A percentile compares a stretch with the other conserved stretches of the same genome.
These are phyloP conservation scores for Russula compacta DNA, from an alignment of 768 basidiomycete genomes.

Conservation along the genomic window DNA sequence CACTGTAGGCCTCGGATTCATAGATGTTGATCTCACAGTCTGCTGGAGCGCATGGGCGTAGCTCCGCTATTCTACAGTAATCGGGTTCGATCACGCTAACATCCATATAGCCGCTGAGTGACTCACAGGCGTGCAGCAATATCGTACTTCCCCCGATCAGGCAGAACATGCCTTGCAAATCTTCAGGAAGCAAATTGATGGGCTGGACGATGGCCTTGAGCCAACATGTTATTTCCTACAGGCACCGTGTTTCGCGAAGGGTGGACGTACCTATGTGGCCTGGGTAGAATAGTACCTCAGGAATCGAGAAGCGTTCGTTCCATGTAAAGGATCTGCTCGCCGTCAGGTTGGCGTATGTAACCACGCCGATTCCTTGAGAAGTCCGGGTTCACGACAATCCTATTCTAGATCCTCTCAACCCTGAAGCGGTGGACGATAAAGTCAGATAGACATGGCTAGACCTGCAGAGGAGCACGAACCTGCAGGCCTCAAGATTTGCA, in stretches of 20 bases:
- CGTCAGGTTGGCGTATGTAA: slow-evolving; percentile 43
- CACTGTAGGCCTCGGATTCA: slow-evolving; percentile 56
- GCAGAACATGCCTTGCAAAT: slow-evolving; percentile 89
- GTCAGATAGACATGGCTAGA: slow-evolving; percentile 1
- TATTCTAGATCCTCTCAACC: slow-evolving; percentile 45
- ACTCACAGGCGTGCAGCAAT: slow-evolving; percentile 63
- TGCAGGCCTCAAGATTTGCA: slow-evolving; percentile 65
- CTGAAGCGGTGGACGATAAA: slow-evolving; percentile 29
- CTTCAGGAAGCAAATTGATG: slow-evolving; percentile 66
- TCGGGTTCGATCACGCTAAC: neutral
- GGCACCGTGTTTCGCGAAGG: neutral
- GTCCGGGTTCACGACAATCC: slow-evolving; percentile 80
- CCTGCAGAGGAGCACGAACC: slow-evolving; percentile 39
- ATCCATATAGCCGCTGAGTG: neutral
- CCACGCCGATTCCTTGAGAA: slow-evolving; percentile 60
- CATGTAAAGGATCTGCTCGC: slow-evolving; percentile 74
- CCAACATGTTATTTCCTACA: neutral
- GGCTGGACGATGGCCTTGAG: slow-evolving; percentile 56
- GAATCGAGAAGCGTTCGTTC: slow-evolving; percentile 89
- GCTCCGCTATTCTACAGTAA: slow-evolving; percentile 50
- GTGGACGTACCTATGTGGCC: slow-evolving; percentile 65
- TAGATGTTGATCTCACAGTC: slow-evolving; percentile 70
- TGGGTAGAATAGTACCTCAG: slow-evolving; percentile 88
- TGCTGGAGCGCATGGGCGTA: slow-evolving; percentile 73
- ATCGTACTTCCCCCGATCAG: slow-evolving; percentile 77